Base-by-base conservation (phyloP, 192 early-diverging fungal species). In the Coemansia sp. region DNA sequence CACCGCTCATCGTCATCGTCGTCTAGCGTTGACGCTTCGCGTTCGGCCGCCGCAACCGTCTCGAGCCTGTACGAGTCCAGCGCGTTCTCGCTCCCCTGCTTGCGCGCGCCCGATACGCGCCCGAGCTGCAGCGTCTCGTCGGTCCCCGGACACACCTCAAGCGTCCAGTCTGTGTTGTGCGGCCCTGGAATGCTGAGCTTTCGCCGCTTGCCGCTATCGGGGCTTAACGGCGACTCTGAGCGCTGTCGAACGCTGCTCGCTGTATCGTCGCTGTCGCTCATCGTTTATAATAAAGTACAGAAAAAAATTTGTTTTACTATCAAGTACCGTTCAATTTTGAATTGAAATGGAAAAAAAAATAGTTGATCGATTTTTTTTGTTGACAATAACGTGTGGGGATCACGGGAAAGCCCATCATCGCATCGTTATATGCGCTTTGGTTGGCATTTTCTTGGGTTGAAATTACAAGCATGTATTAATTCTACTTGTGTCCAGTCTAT, bases 91-190 rank as follows among this genome's bases (percentile, higher is more conserved):
- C 30, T 21, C 19, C 35, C n/a, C 35, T 38, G 35, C n/a, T 2
- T 19, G 5, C n/a, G 51, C 16, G 25, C n/a, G 33, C 31, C 23
- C 22, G 50, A 52, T 1, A 60, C 51, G 8, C 68, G 49, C 2
- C 53, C 56, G 6, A 76, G 27, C 51, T 76, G 73, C n/a, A 76
- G 56, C n/a, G 73, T 76, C 45, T 76, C 73, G 51, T 76, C 73
- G 1, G 54, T 29, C 5, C 56, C 73, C 0, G 55, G 35, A 50
- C 50, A 47, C 19, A 64, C 40, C 42, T 69, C 62, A 3, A 76
- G 24, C 18, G 27, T 40, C 73, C 73, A 76, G 19, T 58, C 64
- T 29, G 61, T 8, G 6, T 19, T 19, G 16, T 19, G 42, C 42
- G n/a, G n/a, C 16, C 19, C 42, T 16, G 35, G n/a, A 14, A 11